Percentiles rank a stretch among this genome's conserved stretches.
These are phyloP conservation scores for Symbiodinium pilosum DNA, from an alignment of 73 alveolate genomes.

Conservation along the genomic window DNA sequence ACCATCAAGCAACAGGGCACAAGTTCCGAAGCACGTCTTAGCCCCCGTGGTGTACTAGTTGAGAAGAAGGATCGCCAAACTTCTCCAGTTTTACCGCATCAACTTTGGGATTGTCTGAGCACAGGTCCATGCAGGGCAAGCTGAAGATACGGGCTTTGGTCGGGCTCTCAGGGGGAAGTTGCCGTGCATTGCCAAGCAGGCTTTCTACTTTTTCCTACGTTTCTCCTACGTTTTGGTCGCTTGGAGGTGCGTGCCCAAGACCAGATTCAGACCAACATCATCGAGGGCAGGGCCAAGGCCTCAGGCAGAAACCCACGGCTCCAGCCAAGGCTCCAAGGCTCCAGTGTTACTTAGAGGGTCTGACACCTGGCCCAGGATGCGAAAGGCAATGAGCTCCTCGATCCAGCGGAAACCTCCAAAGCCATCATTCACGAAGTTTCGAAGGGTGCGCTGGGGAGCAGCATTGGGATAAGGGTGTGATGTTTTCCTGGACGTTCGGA, in stretches of 20 bases:
- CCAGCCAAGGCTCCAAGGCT: not conserved
- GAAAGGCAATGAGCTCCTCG: slow-evolving; percentile 57
- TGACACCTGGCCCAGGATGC: not conserved
- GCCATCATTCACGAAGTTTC: slow-evolving; percentile 47
- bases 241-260: slow-evolving; percentile 80
- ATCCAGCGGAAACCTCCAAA: slow-evolving; percentile 25
- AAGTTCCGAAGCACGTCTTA: no score
- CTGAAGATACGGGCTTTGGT: slow-evolving; percentile 84
- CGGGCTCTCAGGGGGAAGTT: no score
- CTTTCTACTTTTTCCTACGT: no score
- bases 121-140: slow-evolving; percentile 85
- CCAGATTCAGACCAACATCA: slow-evolving; percentile 85
- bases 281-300: slow-evolving; percentile 41
- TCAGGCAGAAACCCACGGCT: not conserved
- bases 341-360: not conserved
- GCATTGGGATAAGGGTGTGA: no score
- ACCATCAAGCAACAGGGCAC: no score
- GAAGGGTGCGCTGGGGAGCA: slow-evolving; percentile 26
- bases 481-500: no score
- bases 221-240: no score
- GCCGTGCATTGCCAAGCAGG: no score
- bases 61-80: no score
- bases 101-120: no score
- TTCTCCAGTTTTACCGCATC: no score
- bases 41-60: no score